Evolutionary conservation across 352 stramenopile species (phyloP).

Genomic region (Globisporangium spiculum): DNA sequence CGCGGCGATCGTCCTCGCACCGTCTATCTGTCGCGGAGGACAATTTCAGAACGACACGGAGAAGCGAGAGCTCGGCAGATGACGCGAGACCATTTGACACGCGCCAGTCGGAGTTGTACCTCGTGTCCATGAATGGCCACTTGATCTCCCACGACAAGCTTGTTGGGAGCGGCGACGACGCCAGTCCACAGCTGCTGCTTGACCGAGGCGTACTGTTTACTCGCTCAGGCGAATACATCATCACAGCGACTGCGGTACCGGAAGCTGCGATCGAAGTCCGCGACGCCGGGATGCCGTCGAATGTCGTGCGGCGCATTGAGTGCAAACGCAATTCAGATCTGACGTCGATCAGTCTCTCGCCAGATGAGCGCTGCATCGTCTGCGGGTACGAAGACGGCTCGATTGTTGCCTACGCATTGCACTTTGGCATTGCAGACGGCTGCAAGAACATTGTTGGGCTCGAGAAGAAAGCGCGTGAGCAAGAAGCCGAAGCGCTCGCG

Average conservation of each 20-base stretch:
- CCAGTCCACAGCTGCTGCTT: slow-evolving; percentile 50
- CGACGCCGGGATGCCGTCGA: slow-evolving; percentile 49
- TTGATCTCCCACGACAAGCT: slow-evolving; percentile 68
- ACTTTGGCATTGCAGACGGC: slow-evolving; percentile 76
- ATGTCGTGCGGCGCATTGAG: slow-evolving; percentile 73
- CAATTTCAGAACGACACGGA: slow-evolving; percentile 13
- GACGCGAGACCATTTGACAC: slow-evolving; percentile 36
- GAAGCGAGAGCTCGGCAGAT: slow-evolving; percentile 10
- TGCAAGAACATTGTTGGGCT: slow-evolving; percentile 67
- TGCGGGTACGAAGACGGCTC: slow-evolving; percentile 79
- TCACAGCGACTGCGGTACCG: slow-evolving; percentile 52
- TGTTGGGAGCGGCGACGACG: slow-evolving; percentile 25
- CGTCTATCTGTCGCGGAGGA: slow-evolving; percentile 20
- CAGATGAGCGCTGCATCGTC: slow-evolving; percentile 80
- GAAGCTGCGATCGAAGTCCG: slow-evolving; percentile 80
- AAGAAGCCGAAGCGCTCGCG: slow-evolving; percentile 75
- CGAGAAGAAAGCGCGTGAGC: slow-evolving; percentile 71
- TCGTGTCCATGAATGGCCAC: slow-evolving; percentile 82
- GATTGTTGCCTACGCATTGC: slow-evolving; percentile 76
- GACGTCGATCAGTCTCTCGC: slow-evolving; percentile 69
- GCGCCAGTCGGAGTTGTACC: slow-evolving; percentile 70
- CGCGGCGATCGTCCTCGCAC: slow-evolving; percentile 5
- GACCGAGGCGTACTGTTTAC: slow-evolving; percentile 74
- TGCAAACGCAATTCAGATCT: slow-evolving; percentile 65
- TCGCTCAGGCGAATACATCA: slow-evolving; percentile 74